Conservation (phyloP, 768 basidiomycete species). For the Auriculariales sp. region DNA sequence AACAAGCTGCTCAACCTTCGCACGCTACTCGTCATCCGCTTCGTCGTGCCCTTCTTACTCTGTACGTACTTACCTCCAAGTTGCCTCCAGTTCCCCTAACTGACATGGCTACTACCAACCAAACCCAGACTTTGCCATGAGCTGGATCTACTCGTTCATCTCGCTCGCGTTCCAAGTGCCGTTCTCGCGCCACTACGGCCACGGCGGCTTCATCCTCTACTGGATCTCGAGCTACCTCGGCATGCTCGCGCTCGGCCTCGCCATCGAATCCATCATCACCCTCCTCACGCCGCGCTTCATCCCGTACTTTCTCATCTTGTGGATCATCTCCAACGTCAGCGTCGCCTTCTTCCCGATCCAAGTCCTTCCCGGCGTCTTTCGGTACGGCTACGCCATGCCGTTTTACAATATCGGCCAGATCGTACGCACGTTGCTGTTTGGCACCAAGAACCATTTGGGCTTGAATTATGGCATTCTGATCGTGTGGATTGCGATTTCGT, state of each 20-base stretch:
- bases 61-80: too few relatives aligned
- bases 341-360: conserved; percentile 30
- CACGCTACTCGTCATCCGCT: neutral
- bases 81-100: too few relatives aligned
- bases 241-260: conserved; percentile 46
- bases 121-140: neutral
- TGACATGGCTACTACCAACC: too few relatives aligned
- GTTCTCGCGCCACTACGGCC: conserved; percentile 19
- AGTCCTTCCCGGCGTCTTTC: conserved; percentile 39
- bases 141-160: neutral
- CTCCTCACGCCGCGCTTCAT: conserved; percentile 28
- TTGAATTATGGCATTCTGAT: conserved; percentile 44
- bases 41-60: neutral
- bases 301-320: conserved; percentile 1
- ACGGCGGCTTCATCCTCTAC: conserved; percentile 42
- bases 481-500: conserved; percentile 40
- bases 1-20: neutral
- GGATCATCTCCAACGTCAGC: conserved; percentile 39
- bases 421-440: conserved; percentile 47
- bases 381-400: conserved; percentile 55
- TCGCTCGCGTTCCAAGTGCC: neutral
- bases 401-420: conserved; percentile 58
- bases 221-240: conserved; percentile 52
- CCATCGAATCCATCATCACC: conserved; percentile 43
- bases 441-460: conserved; percentile 46